Percentiles rank a stretch among this genome's conserved stretches.
phyloP scores from a whole-genome alignment of 768 basidiomycete species.

The Tricholomella constricta region DNA sequence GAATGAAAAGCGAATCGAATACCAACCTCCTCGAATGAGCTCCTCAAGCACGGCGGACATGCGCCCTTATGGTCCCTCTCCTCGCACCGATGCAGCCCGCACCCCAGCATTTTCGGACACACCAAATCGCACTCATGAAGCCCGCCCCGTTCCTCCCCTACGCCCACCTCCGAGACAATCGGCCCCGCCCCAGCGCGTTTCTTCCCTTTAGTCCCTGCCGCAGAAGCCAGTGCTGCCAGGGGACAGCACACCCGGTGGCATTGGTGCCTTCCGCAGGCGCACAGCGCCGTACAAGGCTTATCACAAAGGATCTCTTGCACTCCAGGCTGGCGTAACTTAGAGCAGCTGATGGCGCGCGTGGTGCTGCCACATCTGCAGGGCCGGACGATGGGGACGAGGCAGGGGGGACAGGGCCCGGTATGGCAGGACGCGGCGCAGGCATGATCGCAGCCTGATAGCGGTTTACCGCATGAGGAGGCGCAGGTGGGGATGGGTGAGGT shows the following conservation, averaged over 20 bases:
- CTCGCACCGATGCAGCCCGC: conserved; percentile 82
- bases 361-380: conserved; percentile 89
- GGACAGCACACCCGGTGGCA: conserved; percentile 90
- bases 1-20: not conserved
- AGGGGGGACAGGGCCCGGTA: conserved; percentile 78
- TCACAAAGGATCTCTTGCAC: conserved; percentile 72
- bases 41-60: conserved; percentile 83
- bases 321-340: conserved; percentile 32
- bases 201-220: conserved; percentile 59
- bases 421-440: conserved; percentile 74
- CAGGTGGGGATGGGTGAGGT: conserved; percentile 84
- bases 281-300: conserved; percentile 71
- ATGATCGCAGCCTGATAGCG: conserved; percentile 70
- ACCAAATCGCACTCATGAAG: conserved; percentile 85
- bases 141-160: conserved; percentile 63
- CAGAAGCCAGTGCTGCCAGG: conserved; percentile 69
- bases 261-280: conserved; percentile 85
- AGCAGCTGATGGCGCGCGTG: conserved; percentile 57
- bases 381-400: conserved; percentile 63
- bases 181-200: conserved; percentile 40
- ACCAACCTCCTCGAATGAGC: conserved; percentile 92
- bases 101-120: conserved; percentile 71
- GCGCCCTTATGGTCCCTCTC: conserved; percentile 78
- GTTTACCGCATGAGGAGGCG: conserved; percentile 62
- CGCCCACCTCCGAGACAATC: conserved; percentile 26